Percentiles rank a stretch among this genome's conserved stretches.
These are phyloP conservation scores for Elongisporangium anandrum DNA, from an alignment of 352 stramenopile genomes.

Conservation along the genomic window DNA sequence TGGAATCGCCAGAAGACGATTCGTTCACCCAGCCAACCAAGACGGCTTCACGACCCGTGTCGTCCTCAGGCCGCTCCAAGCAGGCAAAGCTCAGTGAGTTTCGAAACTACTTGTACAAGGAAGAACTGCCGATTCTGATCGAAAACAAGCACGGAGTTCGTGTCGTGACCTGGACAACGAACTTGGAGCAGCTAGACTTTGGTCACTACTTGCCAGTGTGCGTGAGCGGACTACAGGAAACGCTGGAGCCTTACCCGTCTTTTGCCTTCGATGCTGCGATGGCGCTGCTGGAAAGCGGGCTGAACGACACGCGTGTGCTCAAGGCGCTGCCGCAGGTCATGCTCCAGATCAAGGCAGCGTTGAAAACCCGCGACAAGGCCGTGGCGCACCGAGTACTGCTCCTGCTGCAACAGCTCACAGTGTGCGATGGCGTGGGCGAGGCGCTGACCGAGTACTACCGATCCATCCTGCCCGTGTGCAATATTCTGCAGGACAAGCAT, in stretches of 20 bases:
- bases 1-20: background rate
- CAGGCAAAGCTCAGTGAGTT: slow-evolving; percentile 70
- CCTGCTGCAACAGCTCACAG: slow-evolving; percentile 64
- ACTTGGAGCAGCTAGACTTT: slow-evolving; percentile 59
- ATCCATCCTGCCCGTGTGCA: slow-evolving; percentile 72
- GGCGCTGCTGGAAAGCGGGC: slow-evolving; percentile 51
- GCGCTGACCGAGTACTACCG: slow-evolving; percentile 66
- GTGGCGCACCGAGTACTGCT: slow-evolving; percentile 67
- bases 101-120: slow-evolving; percentile 58
- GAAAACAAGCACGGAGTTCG: slow-evolving; percentile 35
- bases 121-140: slow-evolving; percentile 61
- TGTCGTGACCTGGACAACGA: slow-evolving; percentile 51
- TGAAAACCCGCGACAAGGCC: slow-evolving; percentile 57
- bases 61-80: slow-evolving; percentile 45
- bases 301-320: slow-evolving; percentile 41
- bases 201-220: slow-evolving; percentile 70
- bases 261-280: slow-evolving; percentile 71
- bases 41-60: slow-evolving; percentile 22
- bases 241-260: slow-evolving; percentile 62
- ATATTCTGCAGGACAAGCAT: slow-evolving; percentile 78
- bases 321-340: slow-evolving; percentile 53
- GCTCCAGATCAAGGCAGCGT: slow-evolving; percentile 53
- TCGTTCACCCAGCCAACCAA: slow-evolving; percentile 1
- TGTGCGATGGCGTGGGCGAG: slow-evolving; percentile 66
- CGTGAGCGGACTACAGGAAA: slow-evolving; percentile 63